Conservation (phyloP, 2,329 filamentous ascomycete genomes). For the Talaromyces sp. region DNA sequence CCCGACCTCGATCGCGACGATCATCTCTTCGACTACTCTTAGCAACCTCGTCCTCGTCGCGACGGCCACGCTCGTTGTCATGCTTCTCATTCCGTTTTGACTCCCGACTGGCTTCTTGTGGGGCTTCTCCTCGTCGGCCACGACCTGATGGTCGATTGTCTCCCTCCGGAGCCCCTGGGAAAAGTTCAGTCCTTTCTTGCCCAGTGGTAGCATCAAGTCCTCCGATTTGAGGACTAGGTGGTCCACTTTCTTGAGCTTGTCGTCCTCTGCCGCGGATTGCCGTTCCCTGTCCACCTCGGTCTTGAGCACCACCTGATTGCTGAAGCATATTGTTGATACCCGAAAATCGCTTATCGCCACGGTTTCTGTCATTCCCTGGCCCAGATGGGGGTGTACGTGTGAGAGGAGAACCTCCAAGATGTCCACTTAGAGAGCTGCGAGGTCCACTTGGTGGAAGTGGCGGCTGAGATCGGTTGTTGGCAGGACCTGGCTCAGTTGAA, state of each 20-base stretch:
- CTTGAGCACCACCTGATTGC: slow-evolving; percentile 36
- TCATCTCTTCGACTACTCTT: slow-evolving; percentile 36
- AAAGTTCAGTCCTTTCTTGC: slow-evolving; percentile 33
- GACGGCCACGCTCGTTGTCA: slow-evolving; percentile 25
- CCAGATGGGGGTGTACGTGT: slow-evolving; percentile 31
- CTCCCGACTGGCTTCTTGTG: slow-evolving; percentile 36
- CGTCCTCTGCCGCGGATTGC: slow-evolving; percentile 41
- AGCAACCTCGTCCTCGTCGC: slow-evolving; percentile 28
- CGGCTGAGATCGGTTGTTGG: slow-evolving; percentile 23
- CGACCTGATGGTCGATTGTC: slow-evolving; percentile 28
- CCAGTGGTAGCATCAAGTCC: slow-evolving; percentile 25
- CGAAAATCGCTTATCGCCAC: slow-evolving; percentile 47
- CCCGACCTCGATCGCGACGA: slow-evolving; percentile 32
- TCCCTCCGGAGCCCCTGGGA: slow-evolving; percentile 28
- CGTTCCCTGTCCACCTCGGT: slow-evolving; percentile 33
- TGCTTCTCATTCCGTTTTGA: slow-evolving; percentile 31
- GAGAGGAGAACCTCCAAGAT: slow-evolving; percentile 14
- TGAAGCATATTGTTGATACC: slow-evolving; percentile 48
- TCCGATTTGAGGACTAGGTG: slow-evolving; percentile 29
- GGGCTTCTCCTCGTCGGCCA: slow-evolving; percentile 32
- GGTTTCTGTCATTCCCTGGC: slow-evolving; percentile 37
- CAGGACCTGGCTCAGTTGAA: slow-evolving; percentile 22
- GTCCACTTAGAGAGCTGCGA: slow-evolving; percentile 36
- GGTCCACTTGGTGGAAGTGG: slow-evolving; percentile 41
- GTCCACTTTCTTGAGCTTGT: slow-evolving; percentile 33